Conservation (phyloP, 176 grass and related monocot species). For the Ampelocalamus luodianensis region DNA sequence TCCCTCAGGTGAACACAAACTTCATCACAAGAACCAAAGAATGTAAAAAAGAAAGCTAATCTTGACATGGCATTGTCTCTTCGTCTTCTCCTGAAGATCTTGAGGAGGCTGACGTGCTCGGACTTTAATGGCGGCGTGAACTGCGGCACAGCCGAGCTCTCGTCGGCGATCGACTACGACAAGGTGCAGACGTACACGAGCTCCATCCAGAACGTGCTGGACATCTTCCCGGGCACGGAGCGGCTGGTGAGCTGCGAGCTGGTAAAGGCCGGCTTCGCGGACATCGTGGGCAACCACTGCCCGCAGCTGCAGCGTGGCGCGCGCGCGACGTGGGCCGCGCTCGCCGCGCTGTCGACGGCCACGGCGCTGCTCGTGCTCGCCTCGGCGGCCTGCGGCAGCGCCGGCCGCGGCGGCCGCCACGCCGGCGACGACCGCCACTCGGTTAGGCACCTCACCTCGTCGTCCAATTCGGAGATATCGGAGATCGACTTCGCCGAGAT, state of each 20-base stretch:
- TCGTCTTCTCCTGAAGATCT: conserved; percentile 44
- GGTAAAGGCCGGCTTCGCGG: conserved; percentile 74
- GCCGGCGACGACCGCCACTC: conserved; percentile 47
- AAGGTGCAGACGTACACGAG: conserved; percentile 83
- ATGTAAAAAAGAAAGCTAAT: neutral
- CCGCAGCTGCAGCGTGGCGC: conserved; percentile 56
- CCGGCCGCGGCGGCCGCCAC: neutral
- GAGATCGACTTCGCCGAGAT: conserved; percentile 49
- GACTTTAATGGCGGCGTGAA: conserved; percentile 47
- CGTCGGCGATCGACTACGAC: conserved; percentile 75
- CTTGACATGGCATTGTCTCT: neutral
- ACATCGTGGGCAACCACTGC: conserved; percentile 72
- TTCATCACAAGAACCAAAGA: neutral
- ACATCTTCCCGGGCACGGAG: conserved; percentile 88
- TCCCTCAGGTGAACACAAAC: conserved; percentile 63
- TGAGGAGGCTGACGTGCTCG: conserved; percentile 81
- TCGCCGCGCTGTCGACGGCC: conserved; percentile 52
- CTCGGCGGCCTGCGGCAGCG: neutral
- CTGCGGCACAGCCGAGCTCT: conserved; percentile 56
- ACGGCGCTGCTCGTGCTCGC: conserved; percentile 47
- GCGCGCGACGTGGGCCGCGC: conserved; percentile 51
- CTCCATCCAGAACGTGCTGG: conserved; percentile 82
- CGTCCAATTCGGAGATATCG: conserved; percentile 56
- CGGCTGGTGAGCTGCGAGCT: conserved; percentile 73
- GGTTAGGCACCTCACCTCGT: conserved; percentile 56